phyloP scores from a whole-genome alignment of 1,284 basidiomycete species.

The Coniophora puteana region DNA sequence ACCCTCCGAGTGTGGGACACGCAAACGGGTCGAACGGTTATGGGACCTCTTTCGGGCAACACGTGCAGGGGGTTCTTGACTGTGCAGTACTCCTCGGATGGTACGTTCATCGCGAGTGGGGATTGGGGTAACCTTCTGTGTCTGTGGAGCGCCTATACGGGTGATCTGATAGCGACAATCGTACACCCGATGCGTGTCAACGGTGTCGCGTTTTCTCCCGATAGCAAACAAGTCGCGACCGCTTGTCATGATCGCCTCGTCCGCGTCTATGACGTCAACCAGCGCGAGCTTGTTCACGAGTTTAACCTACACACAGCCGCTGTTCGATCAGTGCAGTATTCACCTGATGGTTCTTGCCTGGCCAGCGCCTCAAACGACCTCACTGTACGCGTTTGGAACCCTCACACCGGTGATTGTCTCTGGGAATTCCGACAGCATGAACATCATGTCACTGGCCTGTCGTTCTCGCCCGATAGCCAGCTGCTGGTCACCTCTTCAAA shows the following conservation, averaged over 20 bases:
- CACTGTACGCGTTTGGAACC: conserved; percentile 7
- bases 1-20: conserved; percentile 6
- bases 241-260: too few species aligned
- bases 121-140: background rate
- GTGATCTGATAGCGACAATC: too few species aligned
- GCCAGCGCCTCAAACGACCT: conserved; percentile 2
- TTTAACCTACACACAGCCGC: background rate
- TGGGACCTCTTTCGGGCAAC: background rate
- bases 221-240: conserved; percentile 2
- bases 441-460: conserved; percentile 14
- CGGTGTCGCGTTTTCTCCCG: conserved; percentile 8
- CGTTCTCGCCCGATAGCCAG: conserved; percentile 23
- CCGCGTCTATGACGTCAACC: too few species aligned
- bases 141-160: background rate
- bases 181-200: too few species aligned
- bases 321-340: conserved; percentile 3
- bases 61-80: background rate
- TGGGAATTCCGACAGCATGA: too few species aligned
- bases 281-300: background rate
- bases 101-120: background rate
- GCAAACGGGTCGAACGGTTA: background rate
- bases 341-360: conserved; percentile 4
- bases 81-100: background rate
- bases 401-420: background rate
- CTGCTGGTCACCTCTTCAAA: conserved; percentile 28